A percentile compares a stretch with the other conserved stretches of the same genome.
Evolutionary conservation across 768 basidiomycete species (phyloP).

Genomic region (Lentinula edodes): DNA sequence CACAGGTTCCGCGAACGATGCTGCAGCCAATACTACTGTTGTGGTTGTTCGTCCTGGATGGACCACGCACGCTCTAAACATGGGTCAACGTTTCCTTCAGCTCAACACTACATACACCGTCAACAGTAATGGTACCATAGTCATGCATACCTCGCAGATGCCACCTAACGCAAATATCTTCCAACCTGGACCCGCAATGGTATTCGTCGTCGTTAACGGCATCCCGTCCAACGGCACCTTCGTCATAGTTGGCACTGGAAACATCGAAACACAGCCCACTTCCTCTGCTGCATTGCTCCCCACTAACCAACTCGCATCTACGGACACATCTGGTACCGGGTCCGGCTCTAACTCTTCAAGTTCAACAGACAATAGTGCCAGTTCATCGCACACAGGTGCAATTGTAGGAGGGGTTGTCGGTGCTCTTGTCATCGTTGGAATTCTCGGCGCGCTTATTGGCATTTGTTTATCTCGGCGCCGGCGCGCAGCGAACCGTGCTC

Average conservation of each 20-base stretch:
- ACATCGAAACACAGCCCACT: slow-evolving; percentile 67
- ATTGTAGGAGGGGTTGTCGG: slow-evolving; percentile 50
- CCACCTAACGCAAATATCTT: slow-evolving; percentile 84
- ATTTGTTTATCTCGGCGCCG: slow-evolving; percentile 47
- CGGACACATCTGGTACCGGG: slow-evolving; percentile 22
- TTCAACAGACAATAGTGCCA: neutral
- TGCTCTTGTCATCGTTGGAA: slow-evolving; percentile 40
- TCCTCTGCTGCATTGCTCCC: slow-evolving; percentile 41
- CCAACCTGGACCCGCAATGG: slow-evolving; percentile 81
- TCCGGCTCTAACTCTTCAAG: neutral
- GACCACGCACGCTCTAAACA: slow-evolving; percentile 83
- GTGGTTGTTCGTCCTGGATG: slow-evolving; percentile 78
- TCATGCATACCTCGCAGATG: slow-evolving; percentile 74
- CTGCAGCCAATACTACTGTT: slow-evolving; percentile 70
- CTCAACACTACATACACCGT: slow-evolving; percentile 84
- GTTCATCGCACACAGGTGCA: slow-evolving; percentile 29
- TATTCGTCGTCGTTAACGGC: slow-evolving; percentile 81
- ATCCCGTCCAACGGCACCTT: slow-evolving; percentile 77
- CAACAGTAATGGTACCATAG: slow-evolving; percentile 71
- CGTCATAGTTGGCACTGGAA: slow-evolving; percentile 75
- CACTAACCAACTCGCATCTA: slow-evolving; percentile 39
- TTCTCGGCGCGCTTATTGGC: slow-evolving; percentile 44
- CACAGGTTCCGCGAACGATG: slow-evolving; percentile 58
- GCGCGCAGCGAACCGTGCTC: slow-evolving; percentile 29
- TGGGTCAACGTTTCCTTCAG: slow-evolving; percentile 78